Evolutionary conservation across 1,284 basidiomycete genomes (phyloP).

Genomic region (Ceraceosorus guamensis): DNA sequence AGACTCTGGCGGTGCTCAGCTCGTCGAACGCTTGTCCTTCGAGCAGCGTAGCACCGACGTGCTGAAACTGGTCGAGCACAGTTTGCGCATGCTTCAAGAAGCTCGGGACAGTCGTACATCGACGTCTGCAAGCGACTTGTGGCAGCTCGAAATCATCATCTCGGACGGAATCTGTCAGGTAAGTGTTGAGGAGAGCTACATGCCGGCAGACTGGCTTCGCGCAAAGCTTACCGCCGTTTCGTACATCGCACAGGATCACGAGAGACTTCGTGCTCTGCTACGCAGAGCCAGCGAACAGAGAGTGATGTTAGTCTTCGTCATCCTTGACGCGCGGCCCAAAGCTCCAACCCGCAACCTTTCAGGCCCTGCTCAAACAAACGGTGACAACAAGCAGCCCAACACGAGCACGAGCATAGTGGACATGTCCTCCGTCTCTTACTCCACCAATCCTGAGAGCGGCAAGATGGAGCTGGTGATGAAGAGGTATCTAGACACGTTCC

Average conservation of each 20-base stretch:
- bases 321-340: conserved; percentile 66
- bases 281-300: conserved; percentile 81
- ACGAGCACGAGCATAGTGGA: conserved; percentile 61
- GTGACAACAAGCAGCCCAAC: conserved; percentile 49
- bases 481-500: conserved; percentile 85
- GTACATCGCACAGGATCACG: conserved; percentile 61
- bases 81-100: conserved; percentile 64
- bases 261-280: conserved; percentile 68
- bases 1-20: conserved; percentile 56
- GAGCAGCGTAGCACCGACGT: conserved; percentile 87
- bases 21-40: conserved; percentile 81
- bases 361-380: not conserved
- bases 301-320: conserved; percentile 93
- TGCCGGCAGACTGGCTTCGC: not conserved
- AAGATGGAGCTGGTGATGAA: conserved; percentile 78
- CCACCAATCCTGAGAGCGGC: conserved; percentile 58
- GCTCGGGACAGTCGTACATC: conserved; percentile 47
- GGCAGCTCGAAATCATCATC: conserved; percentile 98
- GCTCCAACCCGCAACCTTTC: not conserved
- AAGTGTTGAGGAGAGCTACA: not conserved
- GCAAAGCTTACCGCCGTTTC: not conserved
- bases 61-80: conserved; percentile 73
- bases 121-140: conserved; percentile 64
- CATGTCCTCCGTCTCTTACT: conserved; percentile 86
- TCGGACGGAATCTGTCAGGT: conserved; percentile 91